Conservation (phyloP, 192 early-diverging fungal species). For the Rhizoclosmatium globosum region DNA sequence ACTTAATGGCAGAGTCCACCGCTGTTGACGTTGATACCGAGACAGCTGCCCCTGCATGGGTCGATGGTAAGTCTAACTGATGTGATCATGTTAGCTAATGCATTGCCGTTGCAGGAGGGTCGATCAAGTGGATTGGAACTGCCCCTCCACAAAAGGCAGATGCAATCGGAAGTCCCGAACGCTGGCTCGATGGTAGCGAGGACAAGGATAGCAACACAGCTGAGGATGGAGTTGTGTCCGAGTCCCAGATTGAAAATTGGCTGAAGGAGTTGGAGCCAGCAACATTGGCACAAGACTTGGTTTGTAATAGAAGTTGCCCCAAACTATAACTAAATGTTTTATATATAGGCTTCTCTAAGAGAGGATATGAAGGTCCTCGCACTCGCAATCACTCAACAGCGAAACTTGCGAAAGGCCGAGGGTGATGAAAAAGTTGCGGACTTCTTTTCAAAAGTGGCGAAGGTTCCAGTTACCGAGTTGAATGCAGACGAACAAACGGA, state of each 20-base stretch:
- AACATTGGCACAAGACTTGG: background rate
- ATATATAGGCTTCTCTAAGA: background rate
- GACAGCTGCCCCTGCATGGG: no score
- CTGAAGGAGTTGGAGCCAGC: background rate
- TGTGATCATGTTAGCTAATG: no score
- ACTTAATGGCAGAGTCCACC: no score
- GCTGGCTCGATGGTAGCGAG: background rate
- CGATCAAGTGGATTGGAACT: background rate
- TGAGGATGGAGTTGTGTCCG: background rate
- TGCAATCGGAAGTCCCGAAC: background rate
- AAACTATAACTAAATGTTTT: background rate
- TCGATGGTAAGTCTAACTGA: no score
- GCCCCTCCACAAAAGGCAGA: background rate
- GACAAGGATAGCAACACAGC: background rate
- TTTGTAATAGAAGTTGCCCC: background rate
- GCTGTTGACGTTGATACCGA: no score
- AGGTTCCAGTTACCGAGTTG: background rate
- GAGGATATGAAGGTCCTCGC: slow-evolving; percentile 23
- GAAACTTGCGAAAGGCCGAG: slow-evolving; percentile 6
- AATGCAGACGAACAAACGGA: background rate
- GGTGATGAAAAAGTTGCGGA: background rate
- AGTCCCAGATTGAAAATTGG: background rate
- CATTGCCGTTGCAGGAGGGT: no score
- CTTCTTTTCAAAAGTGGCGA: background rate
- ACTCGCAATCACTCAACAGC: background rate